Conservation (phyloP, 768 basidiomycete genomes). For the Russula sp. region DNA sequence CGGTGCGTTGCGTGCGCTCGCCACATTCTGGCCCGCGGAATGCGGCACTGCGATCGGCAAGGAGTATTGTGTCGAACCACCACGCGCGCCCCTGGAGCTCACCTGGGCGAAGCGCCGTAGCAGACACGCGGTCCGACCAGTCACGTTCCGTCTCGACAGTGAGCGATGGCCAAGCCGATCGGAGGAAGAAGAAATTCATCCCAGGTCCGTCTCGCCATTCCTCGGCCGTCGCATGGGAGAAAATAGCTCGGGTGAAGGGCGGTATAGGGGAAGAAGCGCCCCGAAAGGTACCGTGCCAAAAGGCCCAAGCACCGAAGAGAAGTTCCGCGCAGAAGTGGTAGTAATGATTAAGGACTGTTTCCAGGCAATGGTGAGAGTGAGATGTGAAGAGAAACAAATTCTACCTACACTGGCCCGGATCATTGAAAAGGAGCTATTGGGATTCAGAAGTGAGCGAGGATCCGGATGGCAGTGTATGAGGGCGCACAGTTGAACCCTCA, state of each 20-base stretch:
- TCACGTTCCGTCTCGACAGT: slow-evolving; percentile 66
- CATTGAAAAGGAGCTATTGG: slow-evolving; percentile 48
- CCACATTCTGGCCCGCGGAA: slow-evolving; percentile 66
- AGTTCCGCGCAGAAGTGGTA: slow-evolving; percentile 87
- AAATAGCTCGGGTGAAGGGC: slow-evolving; percentile 61
- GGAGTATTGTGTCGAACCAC: slow-evolving; percentile 66
- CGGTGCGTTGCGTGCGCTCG: slow-evolving; percentile 63
- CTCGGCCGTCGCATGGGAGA: slow-evolving; percentile 54
- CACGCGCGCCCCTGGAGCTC: slow-evolving; percentile 45
- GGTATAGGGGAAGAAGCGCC: slow-evolving; percentile 30
- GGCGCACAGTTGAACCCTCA: slow-evolving; percentile 67
- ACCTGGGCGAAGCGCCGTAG: slow-evolving; percentile 28
- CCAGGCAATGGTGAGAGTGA: not conserved
- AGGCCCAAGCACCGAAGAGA: slow-evolving; percentile 69
- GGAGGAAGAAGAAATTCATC: slow-evolving; percentile 75
- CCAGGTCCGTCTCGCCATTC: slow-evolving; percentile 77
- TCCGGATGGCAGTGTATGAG: not conserved
- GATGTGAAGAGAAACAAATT: not conserved
- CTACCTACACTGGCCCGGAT: slow-evolving; percentile 57
- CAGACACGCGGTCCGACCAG: slow-evolving; percentile 62
- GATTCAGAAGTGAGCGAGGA: not conserved
- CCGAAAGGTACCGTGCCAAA: slow-evolving; percentile 58
- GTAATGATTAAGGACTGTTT: slow-evolving; percentile 68
- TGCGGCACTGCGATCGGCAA: slow-evolving; percentile 74
- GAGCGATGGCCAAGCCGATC: slow-evolving; percentile 67